Percentiles rank a stretch among this genome's conserved stretches.
These are phyloP conservation scores for Allantophomopsis lycopodina DNA, from an alignment of 2,329 filamentous ascomycete species.

Conservation along the genomic window DNA sequence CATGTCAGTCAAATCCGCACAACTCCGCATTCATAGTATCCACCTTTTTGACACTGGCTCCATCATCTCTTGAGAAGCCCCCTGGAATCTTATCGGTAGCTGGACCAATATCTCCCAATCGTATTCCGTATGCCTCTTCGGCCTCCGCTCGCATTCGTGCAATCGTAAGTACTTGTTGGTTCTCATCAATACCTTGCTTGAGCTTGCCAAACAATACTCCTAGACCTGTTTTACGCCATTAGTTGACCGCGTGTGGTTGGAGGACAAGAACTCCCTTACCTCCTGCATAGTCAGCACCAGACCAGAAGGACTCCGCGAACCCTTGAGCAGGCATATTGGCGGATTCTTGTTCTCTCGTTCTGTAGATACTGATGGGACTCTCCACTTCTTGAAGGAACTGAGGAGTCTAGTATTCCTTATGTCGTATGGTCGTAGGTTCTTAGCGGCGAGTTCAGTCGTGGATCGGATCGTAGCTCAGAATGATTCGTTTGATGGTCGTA, in stretches of 20 bases:
- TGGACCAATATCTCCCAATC: slow-evolving; percentile 68
- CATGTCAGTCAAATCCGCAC: slow-evolving; percentile 9
- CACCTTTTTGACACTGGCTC: slow-evolving; percentile 90
- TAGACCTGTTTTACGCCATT: slow-evolving; percentile 38
- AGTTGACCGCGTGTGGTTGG: background rate
- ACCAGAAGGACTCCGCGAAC: slow-evolving; percentile 97
- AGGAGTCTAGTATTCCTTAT: too few species aligned
- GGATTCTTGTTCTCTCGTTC: too few species aligned
- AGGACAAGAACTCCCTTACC: slow-evolving; percentile 36
- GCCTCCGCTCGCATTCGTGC: slow-evolving; percentile 91
- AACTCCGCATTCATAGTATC: slow-evolving; percentile 1
- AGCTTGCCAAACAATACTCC: slow-evolving; percentile 93
- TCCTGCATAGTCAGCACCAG: slow-evolving; percentile 79
- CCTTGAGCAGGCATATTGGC: slow-evolving; percentile 21
- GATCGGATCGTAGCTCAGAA: too few species aligned
- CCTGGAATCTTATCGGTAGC: slow-evolving; percentile 69
- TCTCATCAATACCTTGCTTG: slow-evolving; percentile 89
- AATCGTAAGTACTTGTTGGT: slow-evolving; percentile 84
- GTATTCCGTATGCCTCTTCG: slow-evolving; percentile 77
- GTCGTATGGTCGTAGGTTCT: too few species aligned
- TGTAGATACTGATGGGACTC: too few species aligned
- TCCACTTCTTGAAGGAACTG: too few species aligned
- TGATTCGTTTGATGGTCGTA: too few species aligned
- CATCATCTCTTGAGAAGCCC: slow-evolving; percentile 84
- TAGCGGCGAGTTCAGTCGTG: too few species aligned